These are phyloP conservation scores for Lepiota venenata DNA, from an alignment of 768 basidiomycete genomes.

Conservation along the genomic window DNA sequence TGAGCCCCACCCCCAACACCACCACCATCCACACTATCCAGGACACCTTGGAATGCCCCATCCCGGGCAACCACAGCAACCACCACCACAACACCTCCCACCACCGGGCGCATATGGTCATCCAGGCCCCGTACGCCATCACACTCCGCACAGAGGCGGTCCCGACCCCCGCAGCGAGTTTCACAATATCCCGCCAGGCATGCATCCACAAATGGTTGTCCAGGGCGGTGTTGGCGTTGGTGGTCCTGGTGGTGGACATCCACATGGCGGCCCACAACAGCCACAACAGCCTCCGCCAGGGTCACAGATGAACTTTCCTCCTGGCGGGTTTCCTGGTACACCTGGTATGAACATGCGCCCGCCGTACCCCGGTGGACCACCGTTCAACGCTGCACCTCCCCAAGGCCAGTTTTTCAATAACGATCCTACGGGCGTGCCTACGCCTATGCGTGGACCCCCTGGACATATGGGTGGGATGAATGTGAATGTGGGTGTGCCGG, in stretches of 20 bases:
- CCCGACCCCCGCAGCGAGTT: constrained; percentile 18
- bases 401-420: constrained; percentile 17
- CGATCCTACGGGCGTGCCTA: neutral
- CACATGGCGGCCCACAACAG: constrained; percentile 7
- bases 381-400: constrained; percentile 18
- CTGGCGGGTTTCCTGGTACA: constrained; percentile 23
- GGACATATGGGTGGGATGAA: constrained; percentile 20
- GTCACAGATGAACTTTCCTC: constrained; percentile 25
- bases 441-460: constrained; percentile 13
- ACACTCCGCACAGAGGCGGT: constrained; percentile 27
- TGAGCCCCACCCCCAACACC: constrained; percentile 25
- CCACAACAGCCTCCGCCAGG: constrained; percentile 9
- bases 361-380: constrained; percentile 14
- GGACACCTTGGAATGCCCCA: constrained; percentile 20
- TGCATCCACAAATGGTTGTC: constrained; percentile 24
- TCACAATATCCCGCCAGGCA: constrained; percentile 19
- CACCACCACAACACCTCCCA: neutral
- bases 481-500: constrained; percentile 15
- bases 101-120: constrained; percentile 15
- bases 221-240: constrained; percentile 11
- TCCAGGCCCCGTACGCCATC: constrained; percentile 22
- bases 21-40: constrained; percentile 25
- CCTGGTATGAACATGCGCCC: constrained; percentile 19
- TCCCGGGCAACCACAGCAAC: constrained; percentile 13
- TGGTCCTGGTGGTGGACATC: constrained; percentile 5